Percentiles rank a stretch among this genome's conserved stretches.
phyloP scores from a whole-genome alignment of 2,329 filamentous ascomycete genomes.

The Phialophora chinensis region DNA sequence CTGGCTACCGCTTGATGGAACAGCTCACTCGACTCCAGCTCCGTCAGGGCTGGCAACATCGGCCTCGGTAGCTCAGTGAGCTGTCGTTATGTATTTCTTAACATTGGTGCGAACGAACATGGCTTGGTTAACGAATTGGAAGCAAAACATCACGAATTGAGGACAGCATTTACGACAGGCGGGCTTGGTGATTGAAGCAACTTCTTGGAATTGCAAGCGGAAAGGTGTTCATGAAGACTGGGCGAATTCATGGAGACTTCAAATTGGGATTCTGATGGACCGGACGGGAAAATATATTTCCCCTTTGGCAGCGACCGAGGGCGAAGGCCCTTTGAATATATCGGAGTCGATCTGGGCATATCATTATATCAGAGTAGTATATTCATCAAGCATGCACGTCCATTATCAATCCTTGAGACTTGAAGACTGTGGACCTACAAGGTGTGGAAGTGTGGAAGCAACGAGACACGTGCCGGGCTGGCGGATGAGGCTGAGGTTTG shows the following conservation, averaged over 20 bases:
- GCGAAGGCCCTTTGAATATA: background rate
- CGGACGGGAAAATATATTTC: conserved; percentile 7
- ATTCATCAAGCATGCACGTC: background rate
- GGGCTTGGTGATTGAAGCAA: conserved; percentile 14
- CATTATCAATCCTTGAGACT: background rate
- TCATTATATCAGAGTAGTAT: background rate
- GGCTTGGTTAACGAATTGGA: conserved; percentile 21
- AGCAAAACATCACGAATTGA: conserved; percentile 20
- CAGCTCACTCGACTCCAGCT: conserved; percentile 17
- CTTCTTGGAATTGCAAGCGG: conserved; percentile 13
- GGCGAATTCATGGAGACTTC: conserved; percentile 5
- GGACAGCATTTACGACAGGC: conserved; percentile 19
- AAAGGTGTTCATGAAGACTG: conserved; percentile 11
- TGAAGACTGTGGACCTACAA: background rate
- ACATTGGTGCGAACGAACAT: conserved; percentile 14
- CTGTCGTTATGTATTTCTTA: conserved; percentile 1
- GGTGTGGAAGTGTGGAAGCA: background rate
- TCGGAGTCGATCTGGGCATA: background rate
- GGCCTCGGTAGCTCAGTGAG: conserved; percentile 30
- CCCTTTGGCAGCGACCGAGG: background rate
- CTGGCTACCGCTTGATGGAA: conserved; percentile 55
- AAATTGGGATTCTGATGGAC: background rate
- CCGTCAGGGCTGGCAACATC: conserved; percentile 26
- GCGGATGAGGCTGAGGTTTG: background rate
- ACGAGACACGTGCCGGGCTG: background rate